phyloP scores from a whole-genome alignment of 2,329 filamentous ascomycete genomes.

The Sphaerulina vaccinii region DNA sequence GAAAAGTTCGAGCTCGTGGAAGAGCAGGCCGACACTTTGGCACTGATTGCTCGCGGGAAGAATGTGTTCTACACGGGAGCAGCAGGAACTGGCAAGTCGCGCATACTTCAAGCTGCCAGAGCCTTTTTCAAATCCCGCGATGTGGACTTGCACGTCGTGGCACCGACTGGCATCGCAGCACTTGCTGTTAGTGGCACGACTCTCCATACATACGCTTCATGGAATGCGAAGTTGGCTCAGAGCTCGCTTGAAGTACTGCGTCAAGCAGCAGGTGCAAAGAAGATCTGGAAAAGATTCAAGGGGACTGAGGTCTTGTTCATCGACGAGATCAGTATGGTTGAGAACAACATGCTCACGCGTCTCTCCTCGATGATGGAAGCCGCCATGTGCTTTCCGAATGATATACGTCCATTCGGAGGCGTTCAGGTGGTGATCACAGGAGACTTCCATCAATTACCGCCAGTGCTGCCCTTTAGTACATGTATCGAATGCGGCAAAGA shows the following conservation, averaged over 20 bases:
- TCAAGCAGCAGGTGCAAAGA: slow-evolving; percentile 34
- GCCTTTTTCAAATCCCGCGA: slow-evolving; percentile 38
- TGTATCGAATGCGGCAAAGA: slow-evolving; percentile 55
- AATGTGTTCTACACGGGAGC: slow-evolving; percentile 67
- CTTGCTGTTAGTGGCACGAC: slow-evolving; percentile 57
- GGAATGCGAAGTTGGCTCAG: slow-evolving; percentile 50
- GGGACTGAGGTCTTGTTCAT: slow-evolving; percentile 59
- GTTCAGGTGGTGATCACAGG: slow-evolving; percentile 48
- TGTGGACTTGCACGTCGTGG: slow-evolving; percentile 51
- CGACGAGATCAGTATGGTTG: slow-evolving; percentile 67
- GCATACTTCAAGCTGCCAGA: slow-evolving; percentile 52
- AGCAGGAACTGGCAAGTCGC: slow-evolving; percentile 61
- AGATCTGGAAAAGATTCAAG: slow-evolving; percentile 33
- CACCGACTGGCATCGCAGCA: slow-evolving; percentile 60
- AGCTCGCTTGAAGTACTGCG: slow-evolving; percentile 35
- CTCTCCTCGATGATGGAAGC: slow-evolving; percentile 51
- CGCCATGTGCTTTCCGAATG: slow-evolving; percentile 18
- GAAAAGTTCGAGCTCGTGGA: background rate
- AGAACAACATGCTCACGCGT: slow-evolving; percentile 54
- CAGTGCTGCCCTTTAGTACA: slow-evolving; percentile 56
- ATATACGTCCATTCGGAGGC: slow-evolving; percentile 44
- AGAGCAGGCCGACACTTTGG: background rate
- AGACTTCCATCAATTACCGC: slow-evolving; percentile 62
- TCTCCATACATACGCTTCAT: slow-evolving; percentile 57
- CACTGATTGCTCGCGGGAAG: background rate